Percentiles rank a stretch among this genome's conserved stretches.
Evolutionary conservation across 2,329 filamentous ascomycete species (phyloP).

Genomic region (Scedosporium boydii): DNA sequence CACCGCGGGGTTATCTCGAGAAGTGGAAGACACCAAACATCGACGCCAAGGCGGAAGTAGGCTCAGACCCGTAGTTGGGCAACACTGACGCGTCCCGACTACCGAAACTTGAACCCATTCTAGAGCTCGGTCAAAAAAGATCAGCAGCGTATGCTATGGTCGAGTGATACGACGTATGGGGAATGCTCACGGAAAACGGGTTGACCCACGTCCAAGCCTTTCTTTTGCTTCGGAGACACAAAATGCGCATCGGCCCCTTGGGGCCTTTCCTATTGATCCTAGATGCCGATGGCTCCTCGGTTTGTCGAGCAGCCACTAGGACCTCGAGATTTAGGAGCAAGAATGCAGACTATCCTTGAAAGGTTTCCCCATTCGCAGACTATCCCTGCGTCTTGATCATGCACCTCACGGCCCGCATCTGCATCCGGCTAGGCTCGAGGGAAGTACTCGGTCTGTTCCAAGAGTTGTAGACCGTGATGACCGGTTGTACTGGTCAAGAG

Average conservation of each 20-base stretch:
- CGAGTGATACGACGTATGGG: not conserved
- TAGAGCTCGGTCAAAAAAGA: not conserved
- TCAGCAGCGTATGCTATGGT: not conserved
- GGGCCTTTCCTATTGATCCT: no score
- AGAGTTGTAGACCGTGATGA: not conserved
- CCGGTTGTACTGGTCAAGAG: not conserved
- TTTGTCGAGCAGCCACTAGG: not conserved
- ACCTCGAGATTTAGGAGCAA: not conserved
- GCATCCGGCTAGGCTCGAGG: not conserved
- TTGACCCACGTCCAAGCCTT: not conserved
- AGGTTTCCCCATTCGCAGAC: not conserved
- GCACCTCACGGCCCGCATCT: not conserved
- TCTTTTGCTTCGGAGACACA: not conserved
- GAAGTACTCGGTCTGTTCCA: not conserved
- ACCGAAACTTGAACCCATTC: not conserved
- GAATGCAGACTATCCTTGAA: not conserved
- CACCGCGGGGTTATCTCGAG: not conserved
- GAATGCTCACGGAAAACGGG: not conserved
- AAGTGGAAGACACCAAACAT: not conserved
- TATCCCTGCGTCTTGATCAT: not conserved
- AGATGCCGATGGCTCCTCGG: no score
- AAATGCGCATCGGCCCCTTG: no score
- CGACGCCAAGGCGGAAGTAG: not conserved
- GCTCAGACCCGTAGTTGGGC: not conserved
- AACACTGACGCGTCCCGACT: not conserved